A percentile compares a stretch with the other conserved stretches of the same genome.
These are phyloP conservation scores for Zymoseptoria crescenta DNA, from an alignment of 2,329 filamentous ascomycete species.

Conservation along the genomic window DNA sequence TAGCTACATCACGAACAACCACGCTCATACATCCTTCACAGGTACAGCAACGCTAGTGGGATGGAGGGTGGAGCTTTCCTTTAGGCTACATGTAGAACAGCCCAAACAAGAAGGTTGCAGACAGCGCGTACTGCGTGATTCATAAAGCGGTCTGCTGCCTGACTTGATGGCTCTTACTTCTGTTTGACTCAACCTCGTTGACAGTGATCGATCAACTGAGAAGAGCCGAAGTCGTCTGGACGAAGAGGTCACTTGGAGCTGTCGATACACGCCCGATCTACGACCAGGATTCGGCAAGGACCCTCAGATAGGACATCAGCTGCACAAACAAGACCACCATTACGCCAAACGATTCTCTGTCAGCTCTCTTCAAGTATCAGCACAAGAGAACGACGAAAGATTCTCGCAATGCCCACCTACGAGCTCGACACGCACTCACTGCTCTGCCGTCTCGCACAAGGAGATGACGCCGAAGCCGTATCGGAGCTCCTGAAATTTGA, in stretches of 20 bases:
- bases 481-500: background rate
- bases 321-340: background rate
- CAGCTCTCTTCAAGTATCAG: background rate
- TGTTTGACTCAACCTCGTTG: background rate
- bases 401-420: slow-evolving; percentile 16
- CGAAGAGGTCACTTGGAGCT: background rate
- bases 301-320: background rate
- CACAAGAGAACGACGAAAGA: background rate
- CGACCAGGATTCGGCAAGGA: background rate
- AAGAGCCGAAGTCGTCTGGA: background rate
- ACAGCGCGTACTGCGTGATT: background rate
- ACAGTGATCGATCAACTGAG: background rate
- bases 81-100: background rate
- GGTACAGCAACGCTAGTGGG: background rate
- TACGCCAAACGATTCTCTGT: background rate
- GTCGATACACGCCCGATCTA: background rate
- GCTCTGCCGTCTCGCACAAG: slow-evolving; percentile 11
- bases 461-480: slow-evolving; percentile 5
- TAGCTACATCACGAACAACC: background rate
- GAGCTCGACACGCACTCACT: slow-evolving; percentile 17
- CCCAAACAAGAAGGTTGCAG: background rate
- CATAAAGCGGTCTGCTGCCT: background rate
- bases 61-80: background rate
- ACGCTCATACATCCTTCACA: background rate
- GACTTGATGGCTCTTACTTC: background rate